A percentile compares a stretch with the other conserved stretches of the same genome.
These are phyloP conservation scores for Pseudogymnoascus sp. DNA, from an alignment of 2,329 filamentous ascomycete genomes.

Conservation along the genomic window DNA sequence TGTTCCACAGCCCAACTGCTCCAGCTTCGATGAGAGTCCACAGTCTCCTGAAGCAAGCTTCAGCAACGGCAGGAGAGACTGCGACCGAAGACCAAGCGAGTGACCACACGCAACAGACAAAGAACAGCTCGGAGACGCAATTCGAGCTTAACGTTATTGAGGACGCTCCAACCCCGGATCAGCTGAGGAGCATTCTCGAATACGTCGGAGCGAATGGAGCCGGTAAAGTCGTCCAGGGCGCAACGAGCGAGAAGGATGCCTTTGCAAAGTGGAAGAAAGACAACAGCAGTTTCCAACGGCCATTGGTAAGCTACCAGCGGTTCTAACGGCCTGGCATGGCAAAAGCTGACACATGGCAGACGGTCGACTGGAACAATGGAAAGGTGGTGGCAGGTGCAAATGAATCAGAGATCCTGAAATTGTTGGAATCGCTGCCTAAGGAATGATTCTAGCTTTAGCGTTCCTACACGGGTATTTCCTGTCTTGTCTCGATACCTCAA, in stretches of 20 bases:
- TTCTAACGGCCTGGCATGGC: background rate
- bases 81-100: slow-evolving; percentile 69
- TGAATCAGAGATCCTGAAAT: slow-evolving; percentile 81
- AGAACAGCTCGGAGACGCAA: slow-evolving; percentile 48
- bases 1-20: slow-evolving; percentile 81
- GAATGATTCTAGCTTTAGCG: slow-evolving; percentile 19
- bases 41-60: slow-evolving; percentile 71
- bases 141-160: slow-evolving; percentile 87
- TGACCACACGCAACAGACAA: slow-evolving; percentile 52
- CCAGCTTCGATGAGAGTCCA: slow-evolving; percentile 65
- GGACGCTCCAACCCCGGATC: slow-evolving; percentile 68
- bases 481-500: background rate
- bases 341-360: slow-evolving; percentile 31
- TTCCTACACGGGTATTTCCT: background rate
- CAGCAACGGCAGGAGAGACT: slow-evolving; percentile 56
- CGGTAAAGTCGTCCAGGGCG: slow-evolving; percentile 63
- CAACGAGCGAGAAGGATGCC: slow-evolving; percentile 66
- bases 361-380: slow-evolving; percentile 92
- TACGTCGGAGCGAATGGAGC: slow-evolving; percentile 61
- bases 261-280: slow-evolving; percentile 68
- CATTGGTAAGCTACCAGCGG: slow-evolving; percentile 53
- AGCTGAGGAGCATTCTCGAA: slow-evolving; percentile 74
- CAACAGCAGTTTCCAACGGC: slow-evolving; percentile 59
- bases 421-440: slow-evolving; percentile 54
- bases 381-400: slow-evolving; percentile 69